Evolutionary conservation across 2,329 filamentous ascomycete genomes (phyloP).

Genomic region (Albophoma yamanashiensis): DNA sequence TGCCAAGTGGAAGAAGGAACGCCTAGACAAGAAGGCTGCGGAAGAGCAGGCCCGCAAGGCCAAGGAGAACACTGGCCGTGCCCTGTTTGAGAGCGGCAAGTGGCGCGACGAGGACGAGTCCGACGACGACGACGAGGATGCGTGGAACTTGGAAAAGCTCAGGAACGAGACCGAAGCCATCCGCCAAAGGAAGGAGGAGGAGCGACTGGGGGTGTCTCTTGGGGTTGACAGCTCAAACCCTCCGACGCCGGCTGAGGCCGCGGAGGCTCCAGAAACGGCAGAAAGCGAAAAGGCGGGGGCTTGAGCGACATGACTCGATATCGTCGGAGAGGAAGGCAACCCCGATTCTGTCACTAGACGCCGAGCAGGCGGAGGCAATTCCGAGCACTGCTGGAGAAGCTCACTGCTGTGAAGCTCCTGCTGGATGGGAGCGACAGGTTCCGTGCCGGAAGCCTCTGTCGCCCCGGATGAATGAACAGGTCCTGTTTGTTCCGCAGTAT

Average conservation of each 20-base stretch:
- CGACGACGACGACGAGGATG: slow-evolving; percentile 47
- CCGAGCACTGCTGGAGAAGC: slow-evolving; percentile 12
- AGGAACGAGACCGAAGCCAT: slow-evolving; percentile 75
- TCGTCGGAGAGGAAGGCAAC: neutral
- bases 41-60: slow-evolving; percentile 83
- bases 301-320: slow-evolving; percentile 3
- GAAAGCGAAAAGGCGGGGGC: slow-evolving; percentile 6
- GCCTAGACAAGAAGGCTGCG: slow-evolving; percentile 88
- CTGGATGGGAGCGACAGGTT: slow-evolving; percentile 3
- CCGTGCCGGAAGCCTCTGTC: neutral
- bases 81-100: slow-evolving; percentile 92
- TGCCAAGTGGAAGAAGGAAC: slow-evolving; percentile 93
- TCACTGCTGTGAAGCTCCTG: slow-evolving; percentile 3
- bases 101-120: slow-evolving; percentile 64
- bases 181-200: slow-evolving; percentile 66
- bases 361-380: slow-evolving; percentile 11
- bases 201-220: slow-evolving; percentile 36
- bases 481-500: neutral
- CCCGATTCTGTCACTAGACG: neutral
- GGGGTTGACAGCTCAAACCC: slow-evolving; percentile 8
- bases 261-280: neutral
- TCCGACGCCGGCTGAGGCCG: neutral
- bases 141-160: slow-evolving; percentile 75
- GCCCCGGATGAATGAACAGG: neutral
- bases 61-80: slow-evolving; percentile 91